These are phyloP conservation scores for Thuja plicata DNA, from an alignment of 83 land plant genomes.

Conservation along the genomic window DNA sequence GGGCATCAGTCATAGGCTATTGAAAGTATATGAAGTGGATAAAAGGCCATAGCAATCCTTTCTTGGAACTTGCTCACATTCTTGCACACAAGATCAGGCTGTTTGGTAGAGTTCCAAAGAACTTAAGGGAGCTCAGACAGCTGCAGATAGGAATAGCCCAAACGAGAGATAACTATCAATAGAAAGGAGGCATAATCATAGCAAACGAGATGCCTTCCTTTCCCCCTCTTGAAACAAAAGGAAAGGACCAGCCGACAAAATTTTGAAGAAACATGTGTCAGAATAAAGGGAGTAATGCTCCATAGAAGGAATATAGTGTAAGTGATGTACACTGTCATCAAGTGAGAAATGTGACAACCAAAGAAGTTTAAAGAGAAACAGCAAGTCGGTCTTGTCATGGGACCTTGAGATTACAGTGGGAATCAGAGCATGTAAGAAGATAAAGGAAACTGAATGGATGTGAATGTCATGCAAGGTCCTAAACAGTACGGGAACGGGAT, in stretches of 20 bases:
- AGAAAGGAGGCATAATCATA: neutral
- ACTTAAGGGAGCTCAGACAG: neutral
- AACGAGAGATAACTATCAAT: neutral
- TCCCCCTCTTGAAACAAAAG: neutral
- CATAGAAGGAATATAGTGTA: neutral
- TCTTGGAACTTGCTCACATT: no score
- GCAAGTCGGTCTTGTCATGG: neutral
- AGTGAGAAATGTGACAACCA: neutral
- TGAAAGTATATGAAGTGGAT: neutral
- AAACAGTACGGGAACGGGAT: no score
- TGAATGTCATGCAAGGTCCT: neutral
- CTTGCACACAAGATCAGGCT: neutral
- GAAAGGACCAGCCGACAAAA: no score
- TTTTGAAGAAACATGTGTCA: neutral
- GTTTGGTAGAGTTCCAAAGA: neutral
- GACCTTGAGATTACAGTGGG: neutral
- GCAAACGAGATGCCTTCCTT: neutral
- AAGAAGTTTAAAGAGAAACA: neutral
- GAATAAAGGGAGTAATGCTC: neutral
- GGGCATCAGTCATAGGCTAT: neutral
- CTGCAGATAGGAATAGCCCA: neutral
- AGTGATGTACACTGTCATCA: neutral
- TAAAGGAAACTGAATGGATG: neutral
- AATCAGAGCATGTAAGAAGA: neutral
- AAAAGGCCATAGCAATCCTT: neutral